phyloP scores from a whole-genome alignment of 2,329 filamentous ascomycete genomes.

The Colletotrichum costaricense region DNA sequence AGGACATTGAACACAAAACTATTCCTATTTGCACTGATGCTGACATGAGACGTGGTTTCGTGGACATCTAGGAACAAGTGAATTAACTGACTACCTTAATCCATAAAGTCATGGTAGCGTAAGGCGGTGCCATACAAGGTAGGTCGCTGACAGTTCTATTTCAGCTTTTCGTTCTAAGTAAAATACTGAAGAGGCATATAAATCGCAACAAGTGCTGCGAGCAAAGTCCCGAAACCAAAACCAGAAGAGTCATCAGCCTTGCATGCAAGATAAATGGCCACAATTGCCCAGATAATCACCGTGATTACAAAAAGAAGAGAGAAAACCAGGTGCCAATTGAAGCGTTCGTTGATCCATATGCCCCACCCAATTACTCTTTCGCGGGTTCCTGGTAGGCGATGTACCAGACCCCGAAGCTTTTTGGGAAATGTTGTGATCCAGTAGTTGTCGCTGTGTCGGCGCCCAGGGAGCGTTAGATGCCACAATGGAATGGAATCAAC shows the following conservation, averaged over 20 bases:
- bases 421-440: conserved; percentile 18
- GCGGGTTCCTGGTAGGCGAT: not conserved
- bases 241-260: not conserved
- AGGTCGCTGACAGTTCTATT: not conserved
- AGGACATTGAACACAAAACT: no score
- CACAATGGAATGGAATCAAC: conserved; percentile 1
- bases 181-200: conserved; percentile 13
- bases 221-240: not conserved
- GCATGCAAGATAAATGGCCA: not conserved
- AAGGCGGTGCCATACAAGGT: not conserved
- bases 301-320: not conserved
- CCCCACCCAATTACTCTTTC: not conserved
- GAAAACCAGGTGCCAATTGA: not conserved
- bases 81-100: no score
- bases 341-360: not conserved
- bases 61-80: no score
- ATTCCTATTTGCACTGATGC: no score
- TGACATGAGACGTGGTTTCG: no score
- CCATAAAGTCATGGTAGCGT: no score
- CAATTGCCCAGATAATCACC: not conserved
- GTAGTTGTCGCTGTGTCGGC: conserved; percentile 1
- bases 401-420: conserved; percentile 2
- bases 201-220: conserved; percentile 7
- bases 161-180: conserved; percentile 15
- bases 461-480: not conserved